Evolutionary conservation across 192 early-diverging fungal species (phyloP).

Genomic region (Podila verticillata): DNA sequence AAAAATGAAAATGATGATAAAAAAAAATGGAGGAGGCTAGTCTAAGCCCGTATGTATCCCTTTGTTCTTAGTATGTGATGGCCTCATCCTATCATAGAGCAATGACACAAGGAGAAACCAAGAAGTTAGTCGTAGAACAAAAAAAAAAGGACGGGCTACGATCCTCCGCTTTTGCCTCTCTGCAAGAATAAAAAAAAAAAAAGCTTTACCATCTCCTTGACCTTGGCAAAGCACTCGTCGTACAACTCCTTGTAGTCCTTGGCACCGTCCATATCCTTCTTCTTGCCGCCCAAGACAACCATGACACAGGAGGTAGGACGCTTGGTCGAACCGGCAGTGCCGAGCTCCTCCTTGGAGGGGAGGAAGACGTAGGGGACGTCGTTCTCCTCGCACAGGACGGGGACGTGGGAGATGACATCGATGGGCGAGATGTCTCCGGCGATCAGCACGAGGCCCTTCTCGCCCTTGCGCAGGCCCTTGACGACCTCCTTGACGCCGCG

Average conservation of each 20-base stretch:
- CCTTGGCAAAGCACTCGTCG: conserved; percentile 82
- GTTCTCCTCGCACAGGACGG: conserved; percentile 96
- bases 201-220: conserved; percentile 73
- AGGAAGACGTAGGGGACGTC: conserved; percentile 96
- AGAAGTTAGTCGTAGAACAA: not conserved
- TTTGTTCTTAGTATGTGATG: not conserved
- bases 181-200: not conserved
- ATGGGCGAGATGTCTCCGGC: conserved; percentile 97
- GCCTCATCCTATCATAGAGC: not conserved
- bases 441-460: conserved; percentile 95
- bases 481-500: conserved; percentile 99
- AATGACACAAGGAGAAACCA: not conserved
- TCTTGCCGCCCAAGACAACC: conserved; percentile 85
- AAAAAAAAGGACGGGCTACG: not conserved
- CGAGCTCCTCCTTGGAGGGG: conserved; percentile 94
- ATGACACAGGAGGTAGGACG: conserved; percentile 93
- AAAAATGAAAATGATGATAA: no score
- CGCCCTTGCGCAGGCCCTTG: conserved; percentile 94
- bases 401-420: conserved; percentile 97
- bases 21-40: no score
- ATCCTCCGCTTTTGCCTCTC: no score
- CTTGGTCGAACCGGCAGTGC: conserved; percentile 91
- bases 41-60: no score
- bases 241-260: conserved; percentile 89
- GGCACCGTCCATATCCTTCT: conserved; percentile 71